Evolutionary conservation across 768 basidiomycete species (phyloP), one percentile per base, ranked within the genome.

Genomic region (Boletales sp.): DNA sequence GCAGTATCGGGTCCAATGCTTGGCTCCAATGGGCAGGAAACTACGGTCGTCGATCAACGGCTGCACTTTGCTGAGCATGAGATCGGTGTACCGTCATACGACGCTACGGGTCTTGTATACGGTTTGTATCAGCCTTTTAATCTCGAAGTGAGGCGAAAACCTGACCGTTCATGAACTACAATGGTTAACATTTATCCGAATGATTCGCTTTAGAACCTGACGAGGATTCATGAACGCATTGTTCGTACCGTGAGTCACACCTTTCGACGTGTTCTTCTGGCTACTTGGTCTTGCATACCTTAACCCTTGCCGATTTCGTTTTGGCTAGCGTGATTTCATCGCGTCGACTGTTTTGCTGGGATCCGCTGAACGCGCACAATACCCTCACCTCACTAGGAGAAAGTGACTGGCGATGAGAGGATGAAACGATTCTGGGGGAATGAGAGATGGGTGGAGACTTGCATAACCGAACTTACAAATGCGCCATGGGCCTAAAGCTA

Each of bases 221-320:
- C 4, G 11, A 55, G 51, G 8, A 2, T 2, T 29, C 62, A 11
- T 4, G 39, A 56, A 12, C 53, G 36, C 5, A 19, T 59, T 6
- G n/a, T 30, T 21, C 58, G 47, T 4, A 48, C 53, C 0, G 61
- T 5, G 63, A 65, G 39, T 24, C 50, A 2, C 17, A 52, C 29
- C 54, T 65, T 15, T 35, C 30, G 8, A 21, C 45, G 2, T 29
- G 52, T 30, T 6, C 52, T 0, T 61, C 59, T 3, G 59, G 48
- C 1, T 56, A 58, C 40, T n/a, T 65, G 32, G 56, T 56, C 5
- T 31, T 31, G 11, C 46, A 57, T 21, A 42, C 42, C 9, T 17
- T 63, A 15, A 55, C 56, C 5, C 56, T 64, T 6, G 58, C 60
- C 2, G 63, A 62, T 37, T 29, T 58, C 15, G 6, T 56, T 8